Evolutionary conservation across 495 filamentous ascomycete species (phyloP), one percentile per base, ranked within the genome.

Genomic region (Aspergillus hancockii): DNA sequence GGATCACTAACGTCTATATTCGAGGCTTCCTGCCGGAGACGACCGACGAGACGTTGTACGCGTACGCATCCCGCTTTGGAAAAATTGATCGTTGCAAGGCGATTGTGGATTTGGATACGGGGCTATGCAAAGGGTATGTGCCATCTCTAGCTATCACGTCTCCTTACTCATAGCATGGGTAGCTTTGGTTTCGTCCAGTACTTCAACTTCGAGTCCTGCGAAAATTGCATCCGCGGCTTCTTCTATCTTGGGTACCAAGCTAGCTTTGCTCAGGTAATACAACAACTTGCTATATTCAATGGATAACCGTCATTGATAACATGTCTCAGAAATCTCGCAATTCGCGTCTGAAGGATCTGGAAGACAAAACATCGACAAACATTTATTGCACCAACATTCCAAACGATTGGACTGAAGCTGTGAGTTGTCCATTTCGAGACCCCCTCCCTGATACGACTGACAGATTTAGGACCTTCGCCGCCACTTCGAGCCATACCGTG

Each of bases 121-220:
- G 91, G 34, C 84, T 88, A 57, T 99, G 94, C 81, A 99, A 99
- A 79, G 94, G 94, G 93, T 95, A 77, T 65, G 81, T 58, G 41
- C 25, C 23, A 47, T 32, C 23, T 34, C 10, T 5, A 28, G n/a
- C 31, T 49, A 49, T 46, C 21, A 49, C 28, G 41, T 34, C 41
- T 68, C 41, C 67, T 58, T 66, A 36, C 74, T 64, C 19, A 55
- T 25, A n/a, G 19, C n/a, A 22, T 40, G 12, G 14, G 16, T 55
- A 96, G 94, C 3, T 98, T 96, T 67, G 95, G 95, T 0, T 99
- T 99, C 71, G 92, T 96, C 65, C 93, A 93, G 70, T 99, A 93
- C 69, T 87, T 82, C 74, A 88, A 88, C 64, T 89, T 90, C 65
- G 85, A 88, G 25, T 89, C 96, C 60, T 95, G 93, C 16, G 92